These are phyloP conservation scores for Arbutus unedo DNA, from an alignment of 148 eudicot genomes.

Conservation along the genomic window DNA sequence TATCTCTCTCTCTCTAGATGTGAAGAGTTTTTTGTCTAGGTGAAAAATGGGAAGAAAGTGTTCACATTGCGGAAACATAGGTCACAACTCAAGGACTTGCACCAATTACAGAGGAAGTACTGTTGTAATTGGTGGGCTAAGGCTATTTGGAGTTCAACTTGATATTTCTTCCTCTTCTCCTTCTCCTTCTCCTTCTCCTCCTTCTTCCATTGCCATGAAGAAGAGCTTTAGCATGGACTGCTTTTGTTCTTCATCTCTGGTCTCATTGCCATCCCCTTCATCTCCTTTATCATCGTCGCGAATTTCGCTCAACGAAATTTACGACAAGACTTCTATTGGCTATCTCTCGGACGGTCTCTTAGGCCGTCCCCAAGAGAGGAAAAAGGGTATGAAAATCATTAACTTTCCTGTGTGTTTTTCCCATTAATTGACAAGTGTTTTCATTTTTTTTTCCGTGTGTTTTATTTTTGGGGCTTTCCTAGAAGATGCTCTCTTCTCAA, in stretches of 20 bases:
- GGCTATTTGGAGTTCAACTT: slow-evolving; percentile 55
- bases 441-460: too few species aligned
- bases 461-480: too few species aligned
- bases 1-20: slow-evolving; percentile 5
- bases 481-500: too few species aligned
- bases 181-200: neutral
- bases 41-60: slow-evolving; percentile 62
- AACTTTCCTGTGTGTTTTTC: neutral
- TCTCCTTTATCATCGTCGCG: slow-evolving; percentile 29
- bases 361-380: slow-evolving; percentile 37
- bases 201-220: slow-evolving; percentile 30
- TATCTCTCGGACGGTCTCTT: slow-evolving; percentile 43
- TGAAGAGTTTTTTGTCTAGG: neutral
- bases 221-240: slow-evolving; percentile 50
- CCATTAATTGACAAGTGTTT: too few species aligned
- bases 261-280: slow-evolving; percentile 32
- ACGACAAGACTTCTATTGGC: slow-evolving; percentile 30
- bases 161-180: slow-evolving; percentile 28
- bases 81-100: slow-evolving; percentile 63
- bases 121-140: slow-evolving; percentile 28
- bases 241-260: slow-evolving; percentile 29
- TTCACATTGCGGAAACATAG: slow-evolving; percentile 60
- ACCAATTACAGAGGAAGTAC: slow-evolving; percentile 21
- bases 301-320: slow-evolving; percentile 23
- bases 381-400: slow-evolving; percentile 32